A percentile compares a stretch with the other conserved stretches of the same genome.
Conservation (phyloP, 2,329 filamentous ascomycete species). For the Trichoderma simmonsii region DNA sequence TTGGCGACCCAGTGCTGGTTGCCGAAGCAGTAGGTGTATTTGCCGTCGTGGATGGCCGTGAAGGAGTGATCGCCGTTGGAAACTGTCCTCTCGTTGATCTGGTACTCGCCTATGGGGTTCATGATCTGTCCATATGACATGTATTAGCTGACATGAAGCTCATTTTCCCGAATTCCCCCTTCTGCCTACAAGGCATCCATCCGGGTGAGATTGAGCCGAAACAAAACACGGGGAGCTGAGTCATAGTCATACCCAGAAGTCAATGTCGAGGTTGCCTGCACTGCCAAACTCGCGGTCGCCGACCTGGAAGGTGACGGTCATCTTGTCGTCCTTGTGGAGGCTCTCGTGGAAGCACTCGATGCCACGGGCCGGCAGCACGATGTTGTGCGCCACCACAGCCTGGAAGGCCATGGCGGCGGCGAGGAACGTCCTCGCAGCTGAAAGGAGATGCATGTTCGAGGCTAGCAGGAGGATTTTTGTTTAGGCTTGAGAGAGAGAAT, state of each 20-base stretch:
- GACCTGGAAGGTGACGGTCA: slow-evolving; percentile 98
- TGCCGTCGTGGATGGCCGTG: slow-evolving; percentile 78
- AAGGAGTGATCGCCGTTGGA: slow-evolving; percentile 94
- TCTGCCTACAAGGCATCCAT: slow-evolving; percentile 15
- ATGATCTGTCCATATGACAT: slow-evolving; percentile 57
- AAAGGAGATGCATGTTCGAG: slow-evolving; percentile 30
- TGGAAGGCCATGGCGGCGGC: slow-evolving; percentile 44
- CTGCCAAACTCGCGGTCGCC: slow-evolving; percentile 94
- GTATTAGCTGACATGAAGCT: not conserved
- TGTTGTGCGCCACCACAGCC: slow-evolving; percentile 81
- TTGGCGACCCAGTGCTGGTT: slow-evolving; percentile 97
- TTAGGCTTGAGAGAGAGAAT: not conserved
- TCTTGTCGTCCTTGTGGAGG: slow-evolving; percentile 90
- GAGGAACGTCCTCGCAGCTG: slow-evolving; percentile 43
- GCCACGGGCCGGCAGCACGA: slow-evolving; percentile 87
- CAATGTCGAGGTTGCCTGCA: slow-evolving; percentile 90
- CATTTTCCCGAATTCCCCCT: not conserved
- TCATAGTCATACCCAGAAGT: slow-evolving; percentile 79
- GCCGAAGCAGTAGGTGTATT: slow-evolving; percentile 96
- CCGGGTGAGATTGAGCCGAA: not conserved
- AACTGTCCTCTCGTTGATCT: slow-evolving; percentile 74
- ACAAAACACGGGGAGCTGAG: not conserved
- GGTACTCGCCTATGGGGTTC: slow-evolving; percentile 71
- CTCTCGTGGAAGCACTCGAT: slow-evolving; percentile 97
- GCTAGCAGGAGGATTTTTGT: not conserved